phyloP scores from a whole-genome alignment of 192 early-diverging fungal genomes.

The Blastocladiella britannica region DNA sequence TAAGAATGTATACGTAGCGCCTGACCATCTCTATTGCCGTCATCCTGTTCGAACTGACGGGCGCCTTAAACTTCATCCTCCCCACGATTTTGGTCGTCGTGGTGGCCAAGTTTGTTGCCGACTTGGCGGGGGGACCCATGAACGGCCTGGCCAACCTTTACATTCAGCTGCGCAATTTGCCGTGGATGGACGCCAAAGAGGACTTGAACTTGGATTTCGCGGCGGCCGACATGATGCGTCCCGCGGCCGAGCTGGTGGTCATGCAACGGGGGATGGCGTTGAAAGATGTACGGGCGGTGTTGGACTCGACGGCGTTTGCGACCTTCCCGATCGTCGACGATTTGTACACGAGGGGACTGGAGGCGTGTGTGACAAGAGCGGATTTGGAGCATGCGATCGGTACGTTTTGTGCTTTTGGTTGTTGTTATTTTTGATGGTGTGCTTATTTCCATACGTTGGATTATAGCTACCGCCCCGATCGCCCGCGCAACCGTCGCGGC shows the following conservation, averaged over 20 bases:
- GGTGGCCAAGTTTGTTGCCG: constrained; percentile 53
- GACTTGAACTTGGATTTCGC: constrained; percentile 10
- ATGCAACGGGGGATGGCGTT: not conserved
- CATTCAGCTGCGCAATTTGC: constrained; percentile 54
- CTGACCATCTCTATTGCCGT: constrained; percentile 36
- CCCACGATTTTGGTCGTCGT: constrained; percentile 57
- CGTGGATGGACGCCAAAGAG: constrained; percentile 54
- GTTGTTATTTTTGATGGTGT: not conserved
- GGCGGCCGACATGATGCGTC: not conserved
- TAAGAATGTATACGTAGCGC: constrained; percentile 28
- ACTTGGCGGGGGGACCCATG: constrained; percentile 39
- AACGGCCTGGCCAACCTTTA: constrained; percentile 61
- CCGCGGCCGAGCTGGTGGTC: not conserved
- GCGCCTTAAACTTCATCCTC: constrained; percentile 73
- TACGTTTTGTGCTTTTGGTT: not conserved
- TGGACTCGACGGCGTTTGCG: not conserved
- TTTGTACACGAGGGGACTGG: not conserved
- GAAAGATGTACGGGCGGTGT: not conserved
- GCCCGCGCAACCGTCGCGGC: too few species aligned
- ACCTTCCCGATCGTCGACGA: not conserved
- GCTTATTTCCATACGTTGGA: too few species aligned
- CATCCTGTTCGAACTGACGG: constrained; percentile 98
- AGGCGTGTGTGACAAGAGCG: not conserved
- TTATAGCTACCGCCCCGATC: too few species aligned
- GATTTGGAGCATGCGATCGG: not conserved